These are phyloP conservation scores for Skeletonema costatum DNA, from an alignment of 108 stramenopile species.

Conservation along the genomic window DNA sequence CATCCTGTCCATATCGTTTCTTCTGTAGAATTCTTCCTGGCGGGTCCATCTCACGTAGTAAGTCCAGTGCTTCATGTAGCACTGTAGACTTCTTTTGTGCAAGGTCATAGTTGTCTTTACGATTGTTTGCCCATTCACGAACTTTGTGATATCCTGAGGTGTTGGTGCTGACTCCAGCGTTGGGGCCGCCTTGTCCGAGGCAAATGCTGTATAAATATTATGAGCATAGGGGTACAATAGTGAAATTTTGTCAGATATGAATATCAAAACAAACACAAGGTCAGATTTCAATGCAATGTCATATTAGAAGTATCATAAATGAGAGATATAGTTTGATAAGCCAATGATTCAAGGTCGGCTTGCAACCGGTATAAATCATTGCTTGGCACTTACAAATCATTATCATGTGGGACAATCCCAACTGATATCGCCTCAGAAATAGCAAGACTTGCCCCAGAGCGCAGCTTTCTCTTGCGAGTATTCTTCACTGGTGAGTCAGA, in stretches of 20 bases:
- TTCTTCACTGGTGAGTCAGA: background rate
- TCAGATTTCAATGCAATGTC: too few species aligned
- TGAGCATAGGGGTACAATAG: background rate
- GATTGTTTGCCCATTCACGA: background rate
- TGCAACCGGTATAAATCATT: background rate
- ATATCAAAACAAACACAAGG: too few species aligned
- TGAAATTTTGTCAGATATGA: background rate
- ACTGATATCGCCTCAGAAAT: background rate
- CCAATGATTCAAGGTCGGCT: too few species aligned
- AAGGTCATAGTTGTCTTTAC: background rate
- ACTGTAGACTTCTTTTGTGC: background rate
- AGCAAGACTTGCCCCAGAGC: background rate
- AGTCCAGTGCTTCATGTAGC: background rate
- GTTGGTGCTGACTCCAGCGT: background rate
- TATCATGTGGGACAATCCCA: background rate
- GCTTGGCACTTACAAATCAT: background rate
- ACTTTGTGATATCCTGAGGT: background rate
- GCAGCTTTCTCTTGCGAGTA: background rate
- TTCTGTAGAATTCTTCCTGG: background rate
- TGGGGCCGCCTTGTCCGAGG: background rate
- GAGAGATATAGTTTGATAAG: too few species aligned
- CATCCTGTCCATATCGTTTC: background rate
- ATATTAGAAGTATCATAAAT: too few species aligned
- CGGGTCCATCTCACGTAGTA: background rate
- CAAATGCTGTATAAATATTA: background rate